A percentile compares a stretch with the other conserved stretches of the same genome.
These are phyloP conservation scores for Xylariaceae sp. DNA, from an alignment of 2,329 filamentous ascomycete genomes.

Conservation along the genomic window DNA sequence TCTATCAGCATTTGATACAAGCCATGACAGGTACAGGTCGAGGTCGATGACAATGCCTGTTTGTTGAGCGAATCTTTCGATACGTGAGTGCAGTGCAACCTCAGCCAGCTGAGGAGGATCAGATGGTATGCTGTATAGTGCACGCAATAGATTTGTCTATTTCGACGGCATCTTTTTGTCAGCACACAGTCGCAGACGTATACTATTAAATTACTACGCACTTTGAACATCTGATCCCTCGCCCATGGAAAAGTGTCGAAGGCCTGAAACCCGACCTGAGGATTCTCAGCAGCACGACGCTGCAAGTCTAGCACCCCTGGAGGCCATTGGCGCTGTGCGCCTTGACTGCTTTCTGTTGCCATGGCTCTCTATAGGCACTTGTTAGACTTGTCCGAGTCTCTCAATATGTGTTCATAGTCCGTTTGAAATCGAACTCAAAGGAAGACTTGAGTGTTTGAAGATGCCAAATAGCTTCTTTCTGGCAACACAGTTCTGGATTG, in stretches of 20 bases:
- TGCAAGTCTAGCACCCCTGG: constrained; percentile 20
- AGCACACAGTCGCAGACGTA: not conserved
- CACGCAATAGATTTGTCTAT: constrained; percentile 12
- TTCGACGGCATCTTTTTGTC: not conserved
- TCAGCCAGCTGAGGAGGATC: constrained; percentile 14
- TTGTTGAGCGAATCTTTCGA: constrained; percentile 26
- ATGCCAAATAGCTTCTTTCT: too few relatives aligned
- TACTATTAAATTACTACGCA: constrained; percentile 13
- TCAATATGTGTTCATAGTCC: too few relatives aligned
- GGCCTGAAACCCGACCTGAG: constrained; percentile 25
- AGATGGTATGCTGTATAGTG: constrained; percentile 13
- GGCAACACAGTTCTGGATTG: too few relatives aligned
- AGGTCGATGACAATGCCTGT: constrained; percentile 26
- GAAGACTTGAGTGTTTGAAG: too few relatives aligned
- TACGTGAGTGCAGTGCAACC: constrained; percentile 23
- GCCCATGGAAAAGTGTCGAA: constrained; percentile 32
- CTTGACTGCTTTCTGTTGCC: constrained; percentile 13
- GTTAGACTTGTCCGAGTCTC: too few relatives aligned
- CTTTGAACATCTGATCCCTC: constrained; percentile 27
- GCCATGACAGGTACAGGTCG: constrained; percentile 27
- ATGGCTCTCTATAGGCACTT: too few relatives aligned
- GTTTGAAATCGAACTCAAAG: too few relatives aligned
- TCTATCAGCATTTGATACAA: constrained; percentile 13
- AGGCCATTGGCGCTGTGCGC: constrained; percentile 14
- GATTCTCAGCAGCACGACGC: constrained; percentile 24